Evolutionary conservation across 2,329 filamentous ascomycete species (phyloP).

Genomic region (Neurospora sp.): DNA sequence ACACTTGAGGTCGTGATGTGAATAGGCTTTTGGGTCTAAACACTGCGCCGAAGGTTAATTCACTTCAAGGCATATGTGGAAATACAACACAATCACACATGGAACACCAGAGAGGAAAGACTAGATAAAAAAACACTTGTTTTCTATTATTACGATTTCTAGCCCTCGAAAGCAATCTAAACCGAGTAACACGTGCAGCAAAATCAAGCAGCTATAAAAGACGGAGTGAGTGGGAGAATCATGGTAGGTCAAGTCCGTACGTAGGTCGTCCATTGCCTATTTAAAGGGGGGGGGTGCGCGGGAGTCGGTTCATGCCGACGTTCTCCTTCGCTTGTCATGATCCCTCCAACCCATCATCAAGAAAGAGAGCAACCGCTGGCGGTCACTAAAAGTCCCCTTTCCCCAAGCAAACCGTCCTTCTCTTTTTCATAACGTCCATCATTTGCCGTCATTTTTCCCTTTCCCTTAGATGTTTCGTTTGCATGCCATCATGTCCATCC

Average conservation of each 20-base stretch:
- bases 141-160: not conserved
- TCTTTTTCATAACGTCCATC: not conserved
- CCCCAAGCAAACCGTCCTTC: not conserved
- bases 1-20: not conserved
- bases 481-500: not conserved
- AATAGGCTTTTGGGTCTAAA: not conserved
- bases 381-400: not conserved
- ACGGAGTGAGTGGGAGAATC: not conserved
- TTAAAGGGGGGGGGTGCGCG: not conserved
- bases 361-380: not conserved
- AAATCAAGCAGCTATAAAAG: not conserved
- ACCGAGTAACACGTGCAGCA: not conserved
- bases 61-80: not conserved
- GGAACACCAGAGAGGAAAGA: not conserved
- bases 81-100: not conserved
- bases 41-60: not conserved
- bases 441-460: not conserved
- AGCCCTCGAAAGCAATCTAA: not conserved
- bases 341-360: not conserved
- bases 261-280: not conserved
- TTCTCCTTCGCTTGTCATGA: not conserved
- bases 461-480: not conserved
- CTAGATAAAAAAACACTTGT: not conserved
- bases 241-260: not conserved
- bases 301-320: not conserved